phyloP scores from a whole-genome alignment of 31 red algal genomes.

The Asparagopsis taxiformis region DNA sequence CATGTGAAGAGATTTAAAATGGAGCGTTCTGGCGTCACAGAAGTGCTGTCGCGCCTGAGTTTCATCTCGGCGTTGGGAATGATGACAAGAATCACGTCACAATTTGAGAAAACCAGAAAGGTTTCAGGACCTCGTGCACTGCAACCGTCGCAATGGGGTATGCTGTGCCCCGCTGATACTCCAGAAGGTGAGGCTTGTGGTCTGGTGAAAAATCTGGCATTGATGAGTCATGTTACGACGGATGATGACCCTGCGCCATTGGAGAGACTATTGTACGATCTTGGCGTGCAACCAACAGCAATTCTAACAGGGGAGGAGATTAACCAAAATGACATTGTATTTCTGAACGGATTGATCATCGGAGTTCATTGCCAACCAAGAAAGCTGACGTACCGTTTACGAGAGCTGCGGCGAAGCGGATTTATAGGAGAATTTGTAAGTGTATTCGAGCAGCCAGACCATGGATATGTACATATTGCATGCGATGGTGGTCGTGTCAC shows the following conservation, averaged over 20 bases:
- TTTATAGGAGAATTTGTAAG: conserved; percentile 92
- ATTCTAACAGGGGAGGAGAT: conserved; percentile 60
- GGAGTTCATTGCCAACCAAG: conserved; percentile 84
- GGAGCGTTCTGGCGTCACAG: conserved; percentile 94
- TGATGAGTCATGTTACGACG: conserved; percentile 95
- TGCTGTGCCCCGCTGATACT: conserved; percentile 96
- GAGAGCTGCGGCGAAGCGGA: conserved; percentile 68
- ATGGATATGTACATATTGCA: conserved; percentile 76
- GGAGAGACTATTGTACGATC: conserved; percentile 78
- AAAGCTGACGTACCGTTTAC: conserved; percentile 50
- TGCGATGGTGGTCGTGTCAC: conserved; percentile 91
- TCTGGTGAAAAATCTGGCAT: conserved; percentile 94
- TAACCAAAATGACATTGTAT: conserved; percentile 74
- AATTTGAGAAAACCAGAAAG: conserved; percentile 99
- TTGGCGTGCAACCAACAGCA: conserved; percentile 70
- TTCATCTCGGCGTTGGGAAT: conserved; percentile 98
- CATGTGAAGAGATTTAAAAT: conserved; percentile 92
- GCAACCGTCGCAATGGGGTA: conserved; percentile 96
- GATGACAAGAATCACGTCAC: conserved; percentile 99
- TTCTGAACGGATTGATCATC: conserved; percentile 90
- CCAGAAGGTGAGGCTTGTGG: conserved; percentile 99
- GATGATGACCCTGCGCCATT: conserved; percentile 84
- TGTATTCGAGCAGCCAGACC: conserved; percentile 77
- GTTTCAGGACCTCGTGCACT: conserved; percentile 94
- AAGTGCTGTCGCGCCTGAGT: conserved; percentile 90